Evolutionary conservation across 345 rosid species (phyloP).

Genomic region (Gossypium arboreum): DNA sequence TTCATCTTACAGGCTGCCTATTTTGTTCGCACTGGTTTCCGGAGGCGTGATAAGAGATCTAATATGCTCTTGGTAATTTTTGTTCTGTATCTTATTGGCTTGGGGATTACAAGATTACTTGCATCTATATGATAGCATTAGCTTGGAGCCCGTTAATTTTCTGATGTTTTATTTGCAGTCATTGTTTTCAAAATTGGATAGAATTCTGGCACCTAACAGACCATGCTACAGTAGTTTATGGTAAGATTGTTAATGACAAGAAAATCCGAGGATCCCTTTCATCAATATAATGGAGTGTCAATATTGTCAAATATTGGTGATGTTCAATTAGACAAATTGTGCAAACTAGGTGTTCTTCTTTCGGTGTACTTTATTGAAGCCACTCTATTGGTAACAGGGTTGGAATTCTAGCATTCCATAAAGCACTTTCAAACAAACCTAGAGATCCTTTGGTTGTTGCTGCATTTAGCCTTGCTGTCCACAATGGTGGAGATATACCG

Average conservation of each 20-base stretch:
- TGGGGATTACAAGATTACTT: neutral
- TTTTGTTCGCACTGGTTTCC: slow-evolving; percentile 61
- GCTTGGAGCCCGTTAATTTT: neutral
- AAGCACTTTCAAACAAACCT: slow-evolving; percentile 61
- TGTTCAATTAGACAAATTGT: neutral
- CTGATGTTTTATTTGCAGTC: slow-evolving; percentile 50
- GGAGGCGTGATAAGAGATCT: slow-evolving; percentile 83
- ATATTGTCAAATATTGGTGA: neutral
- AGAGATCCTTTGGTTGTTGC: slow-evolving; percentile 78
- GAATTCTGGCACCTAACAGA: slow-evolving; percentile 73
- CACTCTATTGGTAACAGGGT: slow-evolving; percentile 44
- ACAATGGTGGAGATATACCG: slow-evolving; percentile 66
- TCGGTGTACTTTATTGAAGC: neutral
- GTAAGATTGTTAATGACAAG: slow-evolving; percentile 34
- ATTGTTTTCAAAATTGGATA: slow-evolving; percentile 72
- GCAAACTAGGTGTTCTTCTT: neutral
- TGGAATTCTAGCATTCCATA: slow-evolving; percentile 76
- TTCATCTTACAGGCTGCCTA: slow-evolving; percentile 67
- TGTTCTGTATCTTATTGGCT: neutral
- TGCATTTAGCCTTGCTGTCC: slow-evolving; percentile 69
- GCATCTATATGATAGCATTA: neutral
- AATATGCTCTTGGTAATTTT: slow-evolving; percentile 86
- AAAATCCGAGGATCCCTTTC: neutral
- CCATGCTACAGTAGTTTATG: slow-evolving; percentile 95
- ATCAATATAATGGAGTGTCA: neutral